These are phyloP conservation scores for Daldinia sp. DNA, from an alignment of 2,329 filamentous ascomycete species.

Conservation along the genomic window DNA sequence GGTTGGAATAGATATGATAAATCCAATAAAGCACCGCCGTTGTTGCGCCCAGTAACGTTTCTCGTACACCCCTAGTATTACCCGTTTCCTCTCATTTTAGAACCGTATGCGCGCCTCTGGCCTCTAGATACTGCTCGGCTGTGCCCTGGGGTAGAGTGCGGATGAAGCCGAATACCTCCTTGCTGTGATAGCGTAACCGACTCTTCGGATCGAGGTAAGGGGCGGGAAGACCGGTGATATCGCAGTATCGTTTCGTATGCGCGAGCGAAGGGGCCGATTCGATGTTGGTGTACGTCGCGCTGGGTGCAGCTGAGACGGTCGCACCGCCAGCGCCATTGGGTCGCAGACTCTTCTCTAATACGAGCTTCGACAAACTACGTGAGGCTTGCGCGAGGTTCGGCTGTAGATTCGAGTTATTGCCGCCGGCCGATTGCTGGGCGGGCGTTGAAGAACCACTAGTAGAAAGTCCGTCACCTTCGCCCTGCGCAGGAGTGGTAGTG, in stretches of 20 bases:
- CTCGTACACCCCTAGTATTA: background rate
- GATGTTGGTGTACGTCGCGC: slow-evolving; percentile 93
- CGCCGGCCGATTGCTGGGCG: slow-evolving; percentile 46
- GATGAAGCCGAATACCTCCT: slow-evolving; percentile 87
- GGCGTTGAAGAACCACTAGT: slow-evolving; percentile 68
- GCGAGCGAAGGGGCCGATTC: slow-evolving; percentile 90
- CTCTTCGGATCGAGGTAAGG: slow-evolving; percentile 96
- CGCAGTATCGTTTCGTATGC: slow-evolving; percentile 89
- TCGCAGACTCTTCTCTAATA: slow-evolving; percentile 81
- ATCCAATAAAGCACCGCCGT: background rate
- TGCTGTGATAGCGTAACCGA: slow-evolving; percentile 88
- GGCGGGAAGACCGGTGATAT: slow-evolving; percentile 91
- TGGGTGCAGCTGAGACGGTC: slow-evolving; percentile 64
- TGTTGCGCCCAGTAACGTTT: background rate
- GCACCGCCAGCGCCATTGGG: slow-evolving; percentile 47
- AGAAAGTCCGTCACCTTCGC: slow-evolving; percentile 59
- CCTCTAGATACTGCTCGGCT: slow-evolving; percentile 88
- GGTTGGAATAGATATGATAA: background rate
- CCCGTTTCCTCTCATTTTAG: slow-evolving; percentile 71
- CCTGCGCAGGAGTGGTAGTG: slow-evolving; percentile 70
- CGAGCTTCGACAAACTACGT: slow-evolving; percentile 84
- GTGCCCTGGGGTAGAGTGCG: slow-evolving; percentile 81
- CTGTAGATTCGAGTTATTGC: slow-evolving; percentile 49
- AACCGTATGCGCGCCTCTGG: slow-evolving; percentile 90
- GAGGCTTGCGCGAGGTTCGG: slow-evolving; percentile 89